These are phyloP conservation scores for Tieghemostelium lacteum DNA, from an alignment of 78 protist species.

Conservation along the genomic window DNA sequence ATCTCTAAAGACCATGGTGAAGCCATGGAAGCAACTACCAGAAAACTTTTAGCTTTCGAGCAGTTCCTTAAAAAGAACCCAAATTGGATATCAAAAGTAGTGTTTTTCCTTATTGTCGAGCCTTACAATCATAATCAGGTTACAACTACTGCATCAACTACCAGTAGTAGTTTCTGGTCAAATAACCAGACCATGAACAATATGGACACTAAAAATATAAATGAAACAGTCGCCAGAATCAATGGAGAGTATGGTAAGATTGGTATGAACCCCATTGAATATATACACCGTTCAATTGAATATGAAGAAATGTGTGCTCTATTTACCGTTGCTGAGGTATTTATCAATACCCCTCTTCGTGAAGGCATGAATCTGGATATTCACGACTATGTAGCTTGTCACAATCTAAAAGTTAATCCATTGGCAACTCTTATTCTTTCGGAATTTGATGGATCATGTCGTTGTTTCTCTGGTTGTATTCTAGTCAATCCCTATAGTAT, in stretches of 20 bases:
- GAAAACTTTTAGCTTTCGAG: slow-evolving; percentile 66
- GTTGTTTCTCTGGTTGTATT: slow-evolving; percentile 61
- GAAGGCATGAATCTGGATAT: slow-evolving; percentile 71
- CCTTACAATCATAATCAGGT: background rate
- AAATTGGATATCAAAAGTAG: slow-evolving; percentile 34
- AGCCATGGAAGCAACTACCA: slow-evolving; percentile 49
- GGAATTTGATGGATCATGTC: slow-evolving; percentile 69
- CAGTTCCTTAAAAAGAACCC: slow-evolving; percentile 40
- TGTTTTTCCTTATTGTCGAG: slow-evolving; percentile 53
- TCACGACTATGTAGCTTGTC: slow-evolving; percentile 50
- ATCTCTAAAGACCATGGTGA: slow-evolving; percentile 31
- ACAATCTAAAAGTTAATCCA: background rate
- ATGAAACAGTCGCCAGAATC: slow-evolving; percentile 77
- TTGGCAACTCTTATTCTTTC: slow-evolving; percentile 42
- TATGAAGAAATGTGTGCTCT: slow-evolving; percentile 46
- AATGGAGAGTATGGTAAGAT: slow-evolving; percentile 65
- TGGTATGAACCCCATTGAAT: slow-evolving; percentile 44
- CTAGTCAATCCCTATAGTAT: slow-evolving; percentile 49
- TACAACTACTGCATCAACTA: background rate
- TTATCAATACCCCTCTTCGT: slow-evolving; percentile 41
- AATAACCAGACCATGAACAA: background rate
- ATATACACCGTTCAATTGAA: slow-evolving; percentile 23
- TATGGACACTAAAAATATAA: background rate
- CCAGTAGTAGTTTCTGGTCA: background rate
- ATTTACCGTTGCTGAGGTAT: slow-evolving; percentile 31